phyloP scores from a whole-genome alignment of 768 basidiomycete species.

The Podaxis sp. region DNA sequence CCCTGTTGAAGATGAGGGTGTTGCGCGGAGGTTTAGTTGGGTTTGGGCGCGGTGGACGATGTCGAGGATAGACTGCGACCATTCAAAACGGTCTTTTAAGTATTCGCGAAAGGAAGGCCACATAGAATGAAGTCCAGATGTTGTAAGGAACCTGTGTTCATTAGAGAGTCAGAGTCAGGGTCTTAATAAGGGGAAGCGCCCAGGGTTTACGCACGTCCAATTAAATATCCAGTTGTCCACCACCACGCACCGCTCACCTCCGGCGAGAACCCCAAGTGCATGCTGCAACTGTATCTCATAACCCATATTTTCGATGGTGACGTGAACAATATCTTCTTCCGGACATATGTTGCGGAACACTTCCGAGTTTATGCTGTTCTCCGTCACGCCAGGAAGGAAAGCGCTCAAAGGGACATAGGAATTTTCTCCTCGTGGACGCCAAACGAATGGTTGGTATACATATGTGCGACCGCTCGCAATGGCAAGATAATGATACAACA shows the following conservation, averaged over 20 bases:
- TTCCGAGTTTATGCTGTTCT: conserved; percentile 33
- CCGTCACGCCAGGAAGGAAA: conserved; percentile 41
- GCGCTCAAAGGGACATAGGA: conserved; percentile 42
- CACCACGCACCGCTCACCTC: conserved; percentile 39
- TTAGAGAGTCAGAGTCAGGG: not conserved
- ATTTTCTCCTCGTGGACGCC: conserved; percentile 42
- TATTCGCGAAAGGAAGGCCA: conserved; percentile 29
- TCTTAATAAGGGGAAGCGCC: not conserved
- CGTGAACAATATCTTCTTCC: conserved; percentile 34
- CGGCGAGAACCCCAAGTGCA: conserved; percentile 30
- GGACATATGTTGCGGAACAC: conserved; percentile 42
- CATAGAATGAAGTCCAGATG: conserved; percentile 34
- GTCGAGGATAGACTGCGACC: conserved; percentile 35
- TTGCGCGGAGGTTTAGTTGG: conserved; percentile 31
- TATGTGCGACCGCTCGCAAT: conserved; percentile 38
- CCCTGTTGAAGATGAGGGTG: conserved; percentile 23
- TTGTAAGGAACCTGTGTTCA: conserved; percentile 37
- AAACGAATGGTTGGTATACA: conserved; percentile 45
- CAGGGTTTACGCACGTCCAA: conserved; percentile 34
- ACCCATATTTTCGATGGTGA: conserved; percentile 26
- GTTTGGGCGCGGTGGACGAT: conserved; percentile 36
- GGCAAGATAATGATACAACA: conserved; percentile 46
- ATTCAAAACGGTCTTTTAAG: conserved; percentile 33
- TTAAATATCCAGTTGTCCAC: conserved; percentile 45
- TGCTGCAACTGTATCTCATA: conserved; percentile 36